Base-by-base conservation (phyloP, 1,284 basidiomycete genomes). In the Puccinia brachypodii region DNA sequence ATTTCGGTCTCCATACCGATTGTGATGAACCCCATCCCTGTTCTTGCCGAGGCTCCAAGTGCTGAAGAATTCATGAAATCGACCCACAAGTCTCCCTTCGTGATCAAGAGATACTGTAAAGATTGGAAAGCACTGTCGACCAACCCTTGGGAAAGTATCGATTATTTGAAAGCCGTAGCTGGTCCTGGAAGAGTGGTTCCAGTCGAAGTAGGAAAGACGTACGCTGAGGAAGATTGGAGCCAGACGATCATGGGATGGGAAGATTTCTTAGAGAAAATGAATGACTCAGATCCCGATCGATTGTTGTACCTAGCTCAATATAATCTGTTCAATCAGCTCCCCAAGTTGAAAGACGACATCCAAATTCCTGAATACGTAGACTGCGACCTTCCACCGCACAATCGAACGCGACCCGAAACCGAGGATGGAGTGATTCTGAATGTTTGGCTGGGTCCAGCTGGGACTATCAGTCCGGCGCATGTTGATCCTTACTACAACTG, bases 401-500 rank as follows among this genome's bases (percentile, higher is more conserved):
- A 40, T 71, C 76, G 76, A 8, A 83, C 84, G 7, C 90, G 92
- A 0, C 94, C 94, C 0, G 84, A 85, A 13, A 92, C 92, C 77
- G 89, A 90, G 40, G 92, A 93, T 28, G 89, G 90, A 42, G 88
- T 92, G 13, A 89, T 94, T 14, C 87, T 94, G 56, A 98, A 96
- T 85, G 91, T 90, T 2, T 99, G 96, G 96, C 85, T 98, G 0
- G 96, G 96, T 0, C 93, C 93, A 0, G 88, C 87, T 80, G 90
- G 90, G 22, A 91, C 93, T 0, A 85, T 92, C 69, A 94, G 93
- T 11, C 96, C 96, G 3, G 94, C 96, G 1, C 96, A 99, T 87
- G 94, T 91, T n/a, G 96, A 99, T 86, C 95, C 95, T 0, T 97
- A 92, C 87, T 94, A 91, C 88, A 99, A 99, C 86, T 90, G 92